These are phyloP conservation scores for Linnemannia exigua DNA, from an alignment of 192 early-diverging fungal genomes.

Conservation along the genomic window DNA sequence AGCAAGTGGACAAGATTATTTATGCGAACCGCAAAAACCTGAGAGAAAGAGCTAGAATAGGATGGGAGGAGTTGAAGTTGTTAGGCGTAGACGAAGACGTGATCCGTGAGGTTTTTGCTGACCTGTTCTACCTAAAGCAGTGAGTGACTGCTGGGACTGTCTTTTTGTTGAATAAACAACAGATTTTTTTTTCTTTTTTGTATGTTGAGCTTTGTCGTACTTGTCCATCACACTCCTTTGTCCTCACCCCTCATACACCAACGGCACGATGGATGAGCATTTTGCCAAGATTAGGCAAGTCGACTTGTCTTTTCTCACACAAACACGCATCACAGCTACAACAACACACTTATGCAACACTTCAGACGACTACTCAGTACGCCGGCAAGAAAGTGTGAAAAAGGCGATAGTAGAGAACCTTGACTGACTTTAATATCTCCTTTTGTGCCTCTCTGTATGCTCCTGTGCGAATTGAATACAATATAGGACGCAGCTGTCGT, in stretches of 20 bases:
- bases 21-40: conserved; percentile 39
- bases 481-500: conserved; percentile 73
- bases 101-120: conserved; percentile 26
- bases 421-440: background rate
- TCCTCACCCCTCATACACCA: conserved; percentile 3
- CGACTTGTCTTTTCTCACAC: background rate
- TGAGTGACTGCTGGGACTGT: conserved; percentile 7
- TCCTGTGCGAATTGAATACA: background rate
- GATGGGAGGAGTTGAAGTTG: conserved; percentile 44
- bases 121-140: background rate
- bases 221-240: background rate
- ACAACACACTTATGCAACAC: too few species aligned
- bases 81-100: conserved; percentile 42
- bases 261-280: conserved; percentile 63
- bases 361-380: too few species aligned
- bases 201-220: background rate
- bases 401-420: background rate
- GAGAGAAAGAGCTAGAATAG: conserved; percentile 29
- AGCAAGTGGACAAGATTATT: conserved; percentile 37
- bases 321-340: background rate
- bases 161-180: conserved; percentile 6
- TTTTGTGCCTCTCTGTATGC: background rate
- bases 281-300: conserved; percentile 68
- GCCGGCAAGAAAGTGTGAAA: background rate
- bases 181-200: background rate